A percentile compares a stretch with the other conserved stretches of the same genome.
These are phyloP conservation scores for Microthyrium microscopicum DNA, from an alignment of 2,329 filamentous ascomycete genomes.

Conservation along the genomic window DNA sequence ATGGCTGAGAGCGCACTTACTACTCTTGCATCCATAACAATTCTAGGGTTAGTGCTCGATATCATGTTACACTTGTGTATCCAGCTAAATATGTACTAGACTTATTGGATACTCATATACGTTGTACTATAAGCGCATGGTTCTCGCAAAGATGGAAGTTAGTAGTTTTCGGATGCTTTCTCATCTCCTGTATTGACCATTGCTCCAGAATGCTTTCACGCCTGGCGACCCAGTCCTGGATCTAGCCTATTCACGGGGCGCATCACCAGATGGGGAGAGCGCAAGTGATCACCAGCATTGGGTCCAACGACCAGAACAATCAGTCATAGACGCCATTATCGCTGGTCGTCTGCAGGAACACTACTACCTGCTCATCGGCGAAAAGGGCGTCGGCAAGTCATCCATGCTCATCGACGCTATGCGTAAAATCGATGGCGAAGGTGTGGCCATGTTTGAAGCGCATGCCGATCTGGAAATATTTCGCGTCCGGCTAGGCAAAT, in stretches of 20 bases:
- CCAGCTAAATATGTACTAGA: conserved; percentile 1
- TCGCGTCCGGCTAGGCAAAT: conserved; percentile 78
- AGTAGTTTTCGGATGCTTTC: no score
- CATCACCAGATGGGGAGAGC: conserved; percentile 36
- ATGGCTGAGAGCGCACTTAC: conserved; percentile 35
- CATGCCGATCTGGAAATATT: conserved; percentile 94
- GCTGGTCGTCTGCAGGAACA: conserved; percentile 56
- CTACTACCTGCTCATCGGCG: conserved; percentile 82
- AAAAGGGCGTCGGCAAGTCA: conserved; percentile 93
- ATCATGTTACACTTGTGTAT: neutral
- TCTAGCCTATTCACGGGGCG: conserved; percentile 26
- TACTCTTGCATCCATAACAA: conserved; percentile 32
- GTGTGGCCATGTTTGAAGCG: conserved; percentile 88
- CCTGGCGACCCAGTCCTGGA: conserved; percentile 83
- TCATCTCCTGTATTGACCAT: no score
- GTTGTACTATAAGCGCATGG: conserved; percentile 64
- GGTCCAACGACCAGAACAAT: conserved; percentile 72
- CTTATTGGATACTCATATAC: conserved; percentile 30
- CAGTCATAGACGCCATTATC: conserved; percentile 67
- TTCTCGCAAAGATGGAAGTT: conserved; percentile 89
- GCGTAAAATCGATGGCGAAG: conserved; percentile 77
- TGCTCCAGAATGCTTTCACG: conserved; percentile 72
- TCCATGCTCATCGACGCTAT: conserved; percentile 95
- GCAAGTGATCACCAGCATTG: conserved; percentile 46
- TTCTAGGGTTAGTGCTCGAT: conserved; percentile 21